Conservation (phyloP, 1,284 basidiomycete species). For the Cryptococcus amylolentus region DNA sequence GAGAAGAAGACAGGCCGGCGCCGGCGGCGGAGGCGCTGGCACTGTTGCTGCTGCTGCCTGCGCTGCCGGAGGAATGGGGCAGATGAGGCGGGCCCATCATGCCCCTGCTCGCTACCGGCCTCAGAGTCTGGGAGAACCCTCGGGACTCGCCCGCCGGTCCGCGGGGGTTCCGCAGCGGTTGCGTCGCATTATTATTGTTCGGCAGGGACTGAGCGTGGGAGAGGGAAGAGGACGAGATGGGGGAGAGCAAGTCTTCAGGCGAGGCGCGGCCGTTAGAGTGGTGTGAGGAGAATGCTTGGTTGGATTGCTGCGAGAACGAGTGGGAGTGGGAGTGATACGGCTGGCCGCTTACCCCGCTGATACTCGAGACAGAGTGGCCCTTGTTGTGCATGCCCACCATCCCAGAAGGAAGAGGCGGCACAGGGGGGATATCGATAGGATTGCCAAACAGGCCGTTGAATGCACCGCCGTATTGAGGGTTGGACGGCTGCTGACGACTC, state of each 20-base stretch:
- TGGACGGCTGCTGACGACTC: background rate
- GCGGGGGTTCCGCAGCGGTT: slow-evolving; percentile 41
- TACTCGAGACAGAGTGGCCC: slow-evolving; percentile 5
- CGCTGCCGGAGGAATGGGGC: slow-evolving; percentile 22
- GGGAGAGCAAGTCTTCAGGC: slow-evolving; percentile 3
- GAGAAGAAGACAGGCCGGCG: background rate
- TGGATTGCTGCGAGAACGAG: background rate
- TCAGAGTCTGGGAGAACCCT: slow-evolving; percentile 18
- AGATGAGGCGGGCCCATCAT: slow-evolving; percentile 13
- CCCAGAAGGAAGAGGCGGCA: slow-evolving; percentile 36
- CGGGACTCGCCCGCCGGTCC: slow-evolving; percentile 45
- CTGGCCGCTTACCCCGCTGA: background rate
- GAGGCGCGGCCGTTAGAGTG: slow-evolving; percentile 1
- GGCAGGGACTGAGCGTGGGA: slow-evolving; percentile 1
- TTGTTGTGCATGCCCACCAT: slow-evolving; percentile 17
- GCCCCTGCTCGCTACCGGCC: slow-evolving; percentile 15
- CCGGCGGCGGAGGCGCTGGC: background rate
- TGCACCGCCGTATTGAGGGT: slow-evolving; percentile 14
- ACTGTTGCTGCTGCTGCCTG: slow-evolving; percentile 8
- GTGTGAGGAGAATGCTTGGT: background rate
- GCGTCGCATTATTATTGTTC: background rate
- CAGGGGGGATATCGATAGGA: slow-evolving; percentile 33
- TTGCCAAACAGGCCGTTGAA: slow-evolving; percentile 32
- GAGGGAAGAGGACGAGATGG: slow-evolving; percentile 8
- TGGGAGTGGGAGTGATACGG: background rate